Conservation (phyloP, 2,329 filamentous ascomycete species). For the Aureobasidium subglaciale region DNA sequence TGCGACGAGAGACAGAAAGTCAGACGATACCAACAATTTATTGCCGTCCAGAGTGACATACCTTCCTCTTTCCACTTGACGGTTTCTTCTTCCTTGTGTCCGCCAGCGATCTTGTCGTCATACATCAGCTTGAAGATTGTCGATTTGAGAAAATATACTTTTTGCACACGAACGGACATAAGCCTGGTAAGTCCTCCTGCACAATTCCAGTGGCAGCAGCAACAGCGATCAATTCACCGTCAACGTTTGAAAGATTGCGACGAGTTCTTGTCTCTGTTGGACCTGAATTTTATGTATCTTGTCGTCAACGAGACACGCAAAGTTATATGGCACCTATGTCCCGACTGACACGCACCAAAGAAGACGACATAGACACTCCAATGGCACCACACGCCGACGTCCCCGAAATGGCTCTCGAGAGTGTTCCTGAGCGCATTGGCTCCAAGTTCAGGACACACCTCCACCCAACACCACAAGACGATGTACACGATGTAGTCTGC, state of each 20-base stretch:
- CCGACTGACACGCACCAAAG: slow-evolving; percentile 1
- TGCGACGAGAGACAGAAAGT: background rate
- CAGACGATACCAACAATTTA: background rate
- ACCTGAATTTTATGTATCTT: background rate
- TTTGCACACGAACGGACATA: background rate
- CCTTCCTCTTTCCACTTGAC: background rate
- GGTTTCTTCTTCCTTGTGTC: background rate
- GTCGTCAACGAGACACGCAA: background rate
- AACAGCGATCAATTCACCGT: background rate
- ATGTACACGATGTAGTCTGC: slow-evolving; percentile 78
- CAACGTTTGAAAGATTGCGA: background rate
- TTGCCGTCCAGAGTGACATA: background rate
- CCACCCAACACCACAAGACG: slow-evolving; percentile 48
- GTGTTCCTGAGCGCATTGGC: background rate
- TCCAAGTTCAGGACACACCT: slow-evolving; percentile 34
- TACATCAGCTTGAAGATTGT: background rate
- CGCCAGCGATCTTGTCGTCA: slow-evolving; percentile 1
- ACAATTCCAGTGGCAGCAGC: background rate
- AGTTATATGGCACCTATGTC: background rate
- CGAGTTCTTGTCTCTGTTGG: background rate
- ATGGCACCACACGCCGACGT: slow-evolving; percentile 15
- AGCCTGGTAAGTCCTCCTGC: background rate
- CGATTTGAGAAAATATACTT: background rate
- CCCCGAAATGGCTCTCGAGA: slow-evolving; percentile 8
- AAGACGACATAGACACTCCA: background rate